Evolutionary conservation across 768 basidiomycete species (phyloP).

Genomic region (Tulasnella sp.): DNA sequence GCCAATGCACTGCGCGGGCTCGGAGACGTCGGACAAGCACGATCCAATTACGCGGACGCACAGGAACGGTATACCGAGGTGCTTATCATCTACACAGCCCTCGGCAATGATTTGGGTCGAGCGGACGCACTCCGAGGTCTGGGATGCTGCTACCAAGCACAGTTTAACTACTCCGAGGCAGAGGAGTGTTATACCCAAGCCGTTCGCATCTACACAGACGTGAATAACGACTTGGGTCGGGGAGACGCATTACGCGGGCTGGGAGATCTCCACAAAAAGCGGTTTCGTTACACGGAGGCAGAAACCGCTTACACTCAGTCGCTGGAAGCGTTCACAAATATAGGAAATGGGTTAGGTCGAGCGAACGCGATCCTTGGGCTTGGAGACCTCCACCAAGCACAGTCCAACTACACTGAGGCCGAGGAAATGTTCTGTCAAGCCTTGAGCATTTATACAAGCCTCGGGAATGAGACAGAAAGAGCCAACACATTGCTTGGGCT

Average conservation of each 20-base stretch:
- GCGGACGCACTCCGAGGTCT: neutral
- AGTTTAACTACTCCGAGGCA: neutral
- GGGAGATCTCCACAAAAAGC: neutral
- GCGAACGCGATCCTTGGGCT: neutral
- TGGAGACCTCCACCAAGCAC: neutral
- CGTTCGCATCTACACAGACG: neutral
- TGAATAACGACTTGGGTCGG: neutral
- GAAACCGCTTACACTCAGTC: neutral
- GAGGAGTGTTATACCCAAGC: neutral
- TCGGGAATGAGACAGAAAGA: neutral
- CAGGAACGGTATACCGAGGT: neutral
- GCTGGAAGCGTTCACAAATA: neutral
- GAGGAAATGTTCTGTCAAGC: neutral
- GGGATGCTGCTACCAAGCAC: neutral
- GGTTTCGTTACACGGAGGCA: neutral
- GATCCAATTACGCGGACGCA: neutral
- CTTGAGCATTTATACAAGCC: neutral
- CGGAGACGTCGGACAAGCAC: neutral
- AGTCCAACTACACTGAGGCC: neutral
- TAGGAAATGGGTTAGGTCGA: neutral
- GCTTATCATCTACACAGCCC: neutral
- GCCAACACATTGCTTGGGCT: neutral
- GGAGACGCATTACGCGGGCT: neutral
- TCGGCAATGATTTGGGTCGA: neutral
- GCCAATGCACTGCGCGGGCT: neutral